Base-by-base conservation (phyloP, 352 stramenopile species). In the Globisporangium takayamanum region DNA sequence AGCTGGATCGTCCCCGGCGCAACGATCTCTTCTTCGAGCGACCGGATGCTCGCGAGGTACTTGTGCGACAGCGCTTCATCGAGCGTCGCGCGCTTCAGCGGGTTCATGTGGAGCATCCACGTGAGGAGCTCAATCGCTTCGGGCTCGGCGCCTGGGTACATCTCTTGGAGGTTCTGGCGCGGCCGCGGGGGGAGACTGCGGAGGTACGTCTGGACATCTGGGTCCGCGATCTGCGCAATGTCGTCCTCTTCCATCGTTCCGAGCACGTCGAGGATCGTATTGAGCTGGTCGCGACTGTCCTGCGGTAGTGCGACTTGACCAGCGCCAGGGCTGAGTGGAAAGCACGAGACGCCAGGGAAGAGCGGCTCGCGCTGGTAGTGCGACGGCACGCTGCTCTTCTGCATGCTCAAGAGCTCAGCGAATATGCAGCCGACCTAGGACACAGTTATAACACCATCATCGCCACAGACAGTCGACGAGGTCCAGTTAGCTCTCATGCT, bases 391-490 rank as follows among this genome's bases (percentile, higher is more conserved):
- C 87, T 98, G 59, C 84, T 97, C 78, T 98, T 95, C 70, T 98
- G 92, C 95, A 98, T 98, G 62, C 88, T 97, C 50, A 98, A 60
- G 36, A 98, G 76, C 72, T 98, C 94, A 0, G 87, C 92, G 74
- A 98, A 96, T 66, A 98, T 98, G 58, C 94, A 98, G 25, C 94
- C 94, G n/a, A 98, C 71, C 79, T 95, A 63, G 0, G 5, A 7
- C 33, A 39, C 6, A 14, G 33, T 39, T 5, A 7, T 12, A 39
- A 5, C n/a, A 46, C 2, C 41, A 46, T 46, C 41, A 12, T n/a
- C 42, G 11, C 45, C 45, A 50, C 0, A 6, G 18, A 11, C 46
- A 30, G 28, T 33, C 1, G 28, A 33, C 5, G 28, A 5, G 28
- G 28, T 33, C 28, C 2, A 6, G 28, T 33, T 33, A 33, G 28